Base-by-base conservation (phyloP, 2,329 filamentous ascomycete species). In the Arthrobotrys conoides region DNA sequence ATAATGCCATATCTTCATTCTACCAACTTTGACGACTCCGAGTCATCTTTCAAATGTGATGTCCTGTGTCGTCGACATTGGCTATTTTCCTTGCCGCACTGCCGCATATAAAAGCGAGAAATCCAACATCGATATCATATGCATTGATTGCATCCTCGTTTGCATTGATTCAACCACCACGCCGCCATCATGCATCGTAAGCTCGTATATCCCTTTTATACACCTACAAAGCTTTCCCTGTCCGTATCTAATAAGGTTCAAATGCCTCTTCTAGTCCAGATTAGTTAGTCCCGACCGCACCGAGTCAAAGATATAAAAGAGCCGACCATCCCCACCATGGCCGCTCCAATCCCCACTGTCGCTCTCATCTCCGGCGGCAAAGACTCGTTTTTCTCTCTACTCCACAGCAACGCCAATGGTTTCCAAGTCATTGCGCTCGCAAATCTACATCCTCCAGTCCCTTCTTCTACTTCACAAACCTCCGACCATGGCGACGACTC, bases 351-450 rank as follows among this genome's bases (percentile, higher is more conserved):
- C 84, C 85, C 79, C 86, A 65, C 68, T 8, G 94, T 99, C 82
- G 95, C 93, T 63, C 87, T 99, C 80, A 91, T 99, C 80, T 99
- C 96, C 20, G 96, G 96, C 77, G 96, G 96, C 81, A 99, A 99
- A 86, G 96, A 99, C 86, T 97, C 95, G 81, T 91, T 99, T 84
- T 98, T 92, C 86, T 95, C 93, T 20, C 88, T 97, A 81, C 88
- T 97, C 75, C 96, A 99, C 86, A 97, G 94, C 85, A 87, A 93
- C 81, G 89, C 90, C 76, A 92, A 97, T 84, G 94, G 93, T 24
- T 95, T 98, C 85, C 88, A 88, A 80, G 87, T 99, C 57, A 89
- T 97, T 64, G 96, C 96, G 6, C 87, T 99, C 59, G 96, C 93
- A 63, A 99, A 99, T 84, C 87, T 99, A 70, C 89, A 94, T 83